Conservation (phyloP, 2,329 filamentous ascomycete genomes). For the Thelonectria blattea region DNA sequence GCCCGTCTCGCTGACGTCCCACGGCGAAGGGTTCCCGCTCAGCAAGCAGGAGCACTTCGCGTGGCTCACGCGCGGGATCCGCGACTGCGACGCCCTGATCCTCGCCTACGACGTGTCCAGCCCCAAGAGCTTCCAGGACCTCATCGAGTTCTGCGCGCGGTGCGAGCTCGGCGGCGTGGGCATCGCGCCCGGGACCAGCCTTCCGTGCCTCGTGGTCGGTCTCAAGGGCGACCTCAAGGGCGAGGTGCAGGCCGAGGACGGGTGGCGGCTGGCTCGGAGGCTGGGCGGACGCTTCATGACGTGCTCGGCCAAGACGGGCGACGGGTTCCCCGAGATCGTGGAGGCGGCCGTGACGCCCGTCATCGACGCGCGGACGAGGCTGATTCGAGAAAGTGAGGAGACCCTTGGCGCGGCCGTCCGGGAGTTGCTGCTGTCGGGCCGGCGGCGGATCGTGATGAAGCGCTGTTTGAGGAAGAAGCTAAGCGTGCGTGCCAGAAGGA, state of each 20-base stretch:
- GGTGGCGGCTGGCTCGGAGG: constrained; percentile 16
- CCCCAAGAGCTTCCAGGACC: constrained; percentile 20
- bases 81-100: constrained; percentile 27
- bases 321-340: constrained; percentile 12
- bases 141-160: constrained; percentile 27
- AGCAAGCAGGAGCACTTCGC: constrained; percentile 19
- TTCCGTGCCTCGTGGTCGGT: constrained; percentile 26
- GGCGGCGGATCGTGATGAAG: too few species aligned
- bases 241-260: constrained; percentile 16
- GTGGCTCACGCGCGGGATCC: constrained; percentile 18
- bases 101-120: constrained; percentile 24
- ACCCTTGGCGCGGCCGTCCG: constrained; percentile 20
- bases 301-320: constrained; percentile 15
- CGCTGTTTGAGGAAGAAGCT: constrained; percentile 9
- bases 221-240: constrained; percentile 18
- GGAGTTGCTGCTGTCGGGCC: constrained; percentile 8
- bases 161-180: constrained; percentile 23
- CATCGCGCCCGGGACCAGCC: constrained; percentile 21
- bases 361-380: constrained; percentile 18
- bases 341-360: constrained; percentile 22
- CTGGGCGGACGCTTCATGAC: constrained; percentile 22
- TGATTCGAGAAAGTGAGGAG: constrained; percentile 28
- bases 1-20: constrained; percentile 15
- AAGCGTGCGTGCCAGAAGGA: constrained; percentile 2
- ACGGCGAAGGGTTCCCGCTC: constrained; percentile 10